A percentile compares a stretch with the other conserved stretches of the same genome.
These are phyloP conservation scores for Microbotryum intermedium DNA, from an alignment of 1,284 basidiomycete genomes.

Conservation along the genomic window DNA sequence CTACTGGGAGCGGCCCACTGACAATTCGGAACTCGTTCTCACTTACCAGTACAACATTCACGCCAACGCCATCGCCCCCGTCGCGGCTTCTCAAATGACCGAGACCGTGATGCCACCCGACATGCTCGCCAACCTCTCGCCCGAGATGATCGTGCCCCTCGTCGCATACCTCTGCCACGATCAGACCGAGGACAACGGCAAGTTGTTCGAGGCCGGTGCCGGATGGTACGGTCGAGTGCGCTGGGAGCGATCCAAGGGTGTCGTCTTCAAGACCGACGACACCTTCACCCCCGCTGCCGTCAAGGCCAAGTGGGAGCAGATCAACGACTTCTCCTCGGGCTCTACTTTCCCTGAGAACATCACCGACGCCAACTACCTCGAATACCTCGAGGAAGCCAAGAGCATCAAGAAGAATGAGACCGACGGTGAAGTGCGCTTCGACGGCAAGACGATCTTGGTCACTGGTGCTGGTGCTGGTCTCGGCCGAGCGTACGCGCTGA, in stretches of 20 bases:
- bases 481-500: slow-evolving; percentile 80
- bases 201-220: slow-evolving; percentile 87
- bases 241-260: slow-evolving; percentile 81
- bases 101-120: slow-evolving; percentile 85
- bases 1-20: neutral
- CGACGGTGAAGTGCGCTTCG: slow-evolving; percentile 66
- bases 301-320: slow-evolving; percentile 68
- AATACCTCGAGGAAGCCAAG: slow-evolving; percentile 62
- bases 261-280: slow-evolving; percentile 81
- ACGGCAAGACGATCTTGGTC: slow-evolving; percentile 84
- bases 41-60: slow-evolving; percentile 72
- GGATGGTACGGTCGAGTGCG: slow-evolving; percentile 87
- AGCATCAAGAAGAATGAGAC: slow-evolving; percentile 64
- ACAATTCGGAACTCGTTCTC: neutral
- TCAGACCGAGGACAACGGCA: slow-evolving; percentile 60
- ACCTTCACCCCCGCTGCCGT: slow-evolving; percentile 93
- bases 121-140: slow-evolving; percentile 84
- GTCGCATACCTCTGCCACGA: slow-evolving; percentile 52
- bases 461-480: slow-evolving; percentile 91
- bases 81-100: slow-evolving; percentile 46
- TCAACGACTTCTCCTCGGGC: slow-evolving; percentile 68
- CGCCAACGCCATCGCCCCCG: slow-evolving; percentile 79
- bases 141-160: slow-evolving; percentile 88
- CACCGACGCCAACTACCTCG: slow-evolving; percentile 47
- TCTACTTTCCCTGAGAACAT: slow-evolving; percentile 63